Evolutionary conservation across 73 alveolate genomes (phyloP), one percentile per base, ranked within the genome.

Genomic region (Symbiodinium pilosum): DNA sequence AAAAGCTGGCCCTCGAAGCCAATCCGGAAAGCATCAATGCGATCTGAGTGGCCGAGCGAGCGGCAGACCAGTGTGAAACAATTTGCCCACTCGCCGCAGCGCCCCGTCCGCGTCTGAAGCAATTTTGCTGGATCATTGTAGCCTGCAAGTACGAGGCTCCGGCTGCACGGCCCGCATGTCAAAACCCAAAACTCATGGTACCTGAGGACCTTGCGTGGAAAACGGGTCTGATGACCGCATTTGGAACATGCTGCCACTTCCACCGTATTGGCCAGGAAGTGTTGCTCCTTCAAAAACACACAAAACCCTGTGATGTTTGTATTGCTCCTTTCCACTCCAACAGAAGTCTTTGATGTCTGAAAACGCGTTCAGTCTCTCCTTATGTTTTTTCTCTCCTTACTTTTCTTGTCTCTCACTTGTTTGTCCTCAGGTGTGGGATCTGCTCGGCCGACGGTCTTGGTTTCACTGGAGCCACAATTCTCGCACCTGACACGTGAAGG

Each of bases 1-100:
- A 64, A 38, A 24, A 64, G 81, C 81, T 4, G 81, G 59, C 6
- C 59, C 59, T 47, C 59, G 59, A 6, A 47, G 21, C 59, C 6
- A 14, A 47, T 14, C 99, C 99, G 7, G 9, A 16, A 18, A 24
- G n/a, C 81, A 5, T 9, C 81, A 16, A 18, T 12, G 39, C n/a
- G 7, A 64, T 34, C n/a, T 36, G 42, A 87, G 94, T 11, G 30
- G 83, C 99, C 99, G 26, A 99, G 95, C 24, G 99, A 99, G 56
- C 99, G 92, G 95, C 99, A 99, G 39, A 99, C 85, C 20, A 99
- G 99, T 7, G 99, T 99, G 88, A 99, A 99, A 96, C 99, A 98
- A 77, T 99, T 99, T 40, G 99, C 99, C 99, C 99, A 99, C 99
- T 99, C 99, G 43, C 99, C 99, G 89, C 99, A 99, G 52, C 99